A percentile compares a stretch with the other conserved stretches of the same genome.
These are phyloP conservation scores for Porpolomopsis calyptriformis DNA, from an alignment of 768 basidiomycete genomes.

Conservation along the genomic window DNA sequence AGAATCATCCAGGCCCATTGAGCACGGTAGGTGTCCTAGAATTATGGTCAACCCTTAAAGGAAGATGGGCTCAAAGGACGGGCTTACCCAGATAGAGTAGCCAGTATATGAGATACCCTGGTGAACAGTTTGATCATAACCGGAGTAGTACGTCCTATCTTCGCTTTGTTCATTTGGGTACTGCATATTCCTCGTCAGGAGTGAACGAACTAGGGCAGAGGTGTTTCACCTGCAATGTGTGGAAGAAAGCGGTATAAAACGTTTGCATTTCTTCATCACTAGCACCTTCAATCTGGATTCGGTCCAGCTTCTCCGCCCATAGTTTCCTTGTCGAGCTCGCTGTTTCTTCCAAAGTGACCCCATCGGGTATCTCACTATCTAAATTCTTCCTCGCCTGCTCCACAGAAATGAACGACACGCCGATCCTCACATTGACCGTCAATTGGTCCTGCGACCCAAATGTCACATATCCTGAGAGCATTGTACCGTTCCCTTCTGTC, in stretches of 20 bases:
- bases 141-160: conserved; percentile 53
- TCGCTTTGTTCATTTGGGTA: conserved; percentile 58
- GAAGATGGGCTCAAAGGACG: neutral
- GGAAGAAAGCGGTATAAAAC: conserved; percentile 34
- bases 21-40: conserved; percentile 68
- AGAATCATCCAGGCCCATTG: conserved; percentile 73
- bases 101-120: conserved; percentile 64
- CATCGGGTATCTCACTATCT: conserved; percentile 37
- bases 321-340: conserved; percentile 29
- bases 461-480: conserved; percentile 33
- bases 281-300: conserved; percentile 31
- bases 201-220: neutral
- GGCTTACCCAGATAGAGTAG: conserved; percentile 65
- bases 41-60: neutral
- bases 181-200: conserved; percentile 17
- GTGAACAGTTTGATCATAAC: conserved; percentile 58
- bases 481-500: conserved; percentile 21
- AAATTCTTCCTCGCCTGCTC: conserved; percentile 42
- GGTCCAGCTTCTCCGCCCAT: conserved; percentile 41
- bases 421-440: conserved; percentile 40
- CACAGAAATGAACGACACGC: conserved; percentile 50
- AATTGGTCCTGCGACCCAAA: conserved; percentile 20
- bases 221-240: conserved; percentile 18
- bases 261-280: conserved; percentile 27
- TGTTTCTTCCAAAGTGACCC: conserved; percentile 31